A percentile compares a stretch with the other conserved stretches of the same genome.
Conservation (phyloP, 176 grass and related monocot species). For the Neostapfia colusana region DNA sequence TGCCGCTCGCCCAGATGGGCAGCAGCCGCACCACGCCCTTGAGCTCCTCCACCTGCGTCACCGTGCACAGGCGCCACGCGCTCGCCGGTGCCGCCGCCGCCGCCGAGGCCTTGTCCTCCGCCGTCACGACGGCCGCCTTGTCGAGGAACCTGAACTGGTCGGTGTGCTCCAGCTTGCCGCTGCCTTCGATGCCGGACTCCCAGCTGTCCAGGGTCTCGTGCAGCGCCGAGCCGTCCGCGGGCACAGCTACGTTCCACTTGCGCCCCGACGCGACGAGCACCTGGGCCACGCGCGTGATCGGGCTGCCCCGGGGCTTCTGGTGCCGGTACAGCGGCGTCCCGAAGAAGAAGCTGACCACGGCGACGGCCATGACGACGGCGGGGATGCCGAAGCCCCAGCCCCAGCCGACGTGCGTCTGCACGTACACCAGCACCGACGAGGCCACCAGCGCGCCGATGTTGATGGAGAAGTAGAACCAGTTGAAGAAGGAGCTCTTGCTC, state of each 20-base stretch:
- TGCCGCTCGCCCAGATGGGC: constrained; percentile 78
- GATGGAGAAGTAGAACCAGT: constrained; percentile 62
- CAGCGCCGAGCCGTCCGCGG: constrained; percentile 42
- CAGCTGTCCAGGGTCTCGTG: constrained; percentile 53
- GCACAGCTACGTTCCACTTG: constrained; percentile 44
- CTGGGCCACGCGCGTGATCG: constrained; percentile 71
- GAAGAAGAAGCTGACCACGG: constrained; percentile 52
- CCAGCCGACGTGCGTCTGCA: constrained; percentile 86
- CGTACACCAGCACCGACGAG: constrained; percentile 69
- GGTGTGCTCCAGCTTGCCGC: constrained; percentile 54
- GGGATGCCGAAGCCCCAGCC: constrained; percentile 76
- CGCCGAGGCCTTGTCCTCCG: not conserved
- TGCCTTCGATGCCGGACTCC: constrained; percentile 40
- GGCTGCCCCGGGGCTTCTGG: constrained; percentile 43
- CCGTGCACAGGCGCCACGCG: constrained; percentile 70
- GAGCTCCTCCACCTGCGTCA: constrained; percentile 54
- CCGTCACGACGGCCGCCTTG: not conserved
- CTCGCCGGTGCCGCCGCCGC: not conserved
- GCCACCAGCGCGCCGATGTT: constrained; percentile 63
- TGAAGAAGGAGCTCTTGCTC: constrained; percentile 42
- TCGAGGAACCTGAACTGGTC: constrained; percentile 1
- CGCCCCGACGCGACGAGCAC: constrained; percentile 56
- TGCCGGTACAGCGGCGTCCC: constrained; percentile 59
- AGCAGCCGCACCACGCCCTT: constrained; percentile 70
- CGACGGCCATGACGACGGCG: constrained; percentile 54